Evolutionary conservation across 1,284 basidiomycete species (phyloP).

Genomic region (Cutaneotrichosporon cutaneum): DNA sequence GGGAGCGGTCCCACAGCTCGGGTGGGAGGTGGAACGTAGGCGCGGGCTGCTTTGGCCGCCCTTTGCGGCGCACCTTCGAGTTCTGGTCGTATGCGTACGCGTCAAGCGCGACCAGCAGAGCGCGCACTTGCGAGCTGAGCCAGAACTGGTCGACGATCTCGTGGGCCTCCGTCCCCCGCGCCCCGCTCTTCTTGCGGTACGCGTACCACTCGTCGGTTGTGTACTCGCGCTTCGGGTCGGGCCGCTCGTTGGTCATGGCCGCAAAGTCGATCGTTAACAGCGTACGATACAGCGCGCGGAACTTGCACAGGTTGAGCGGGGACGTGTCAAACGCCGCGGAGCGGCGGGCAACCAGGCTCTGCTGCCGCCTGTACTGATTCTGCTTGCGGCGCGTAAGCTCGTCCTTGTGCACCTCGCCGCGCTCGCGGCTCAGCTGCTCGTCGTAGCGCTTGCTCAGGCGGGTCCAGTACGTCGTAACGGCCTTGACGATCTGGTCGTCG

Average conservation of each 20-base stretch:
- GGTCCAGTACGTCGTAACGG: constrained; percentile 48
- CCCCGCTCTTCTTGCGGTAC: constrained; percentile 39
- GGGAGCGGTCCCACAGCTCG: constrained; percentile 41
- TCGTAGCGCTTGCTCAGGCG: constrained; percentile 45
- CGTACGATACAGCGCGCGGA: constrained; percentile 48
- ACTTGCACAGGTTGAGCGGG: constrained; percentile 45
- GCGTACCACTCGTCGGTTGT: constrained; percentile 48
- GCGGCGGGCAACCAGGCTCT: constrained; percentile 47
- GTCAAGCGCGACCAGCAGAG: constrained; percentile 41
- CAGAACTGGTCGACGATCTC: constrained; percentile 50
- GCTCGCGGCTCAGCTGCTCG: constrained; percentile 41
- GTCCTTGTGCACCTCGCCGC: constrained; percentile 48
- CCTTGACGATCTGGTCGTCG: constrained; percentile 35
- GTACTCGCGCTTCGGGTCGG: constrained; percentile 43
- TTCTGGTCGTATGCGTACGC: constrained; percentile 37
- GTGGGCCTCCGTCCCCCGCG: constrained; percentile 37
- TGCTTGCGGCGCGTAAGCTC: constrained; percentile 47
- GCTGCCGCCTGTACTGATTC: constrained; percentile 50
- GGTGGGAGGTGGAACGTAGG: constrained; percentile 48
- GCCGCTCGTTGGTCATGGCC: constrained; percentile 42
- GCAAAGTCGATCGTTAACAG: constrained; percentile 51
- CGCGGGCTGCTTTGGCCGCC: constrained; percentile 46
- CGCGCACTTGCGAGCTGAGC: constrained; percentile 37
- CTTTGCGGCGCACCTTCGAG: constrained; percentile 37
- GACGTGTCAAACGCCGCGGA: constrained; percentile 45